Evolutionary conservation across 129 eudicot species (phyloP), one percentile per base, ranked within the genome.

Genomic region (Kitagawia praeruptora): DNA sequence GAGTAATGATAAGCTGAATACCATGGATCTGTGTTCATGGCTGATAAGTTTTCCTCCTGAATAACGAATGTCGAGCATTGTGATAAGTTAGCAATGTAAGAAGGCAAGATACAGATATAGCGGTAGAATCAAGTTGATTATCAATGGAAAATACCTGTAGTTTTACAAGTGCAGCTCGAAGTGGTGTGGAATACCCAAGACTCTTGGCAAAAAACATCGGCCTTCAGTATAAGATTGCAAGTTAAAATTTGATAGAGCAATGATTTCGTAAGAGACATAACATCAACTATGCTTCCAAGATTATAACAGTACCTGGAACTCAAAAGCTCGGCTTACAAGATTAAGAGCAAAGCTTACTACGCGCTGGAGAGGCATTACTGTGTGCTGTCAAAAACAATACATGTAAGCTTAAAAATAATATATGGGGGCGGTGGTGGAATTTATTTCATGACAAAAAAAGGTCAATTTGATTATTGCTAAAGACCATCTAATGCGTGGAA

Each of bases 1-100:
- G 98, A 95, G 80, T 92, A 95, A 81, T 95, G 97, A 71, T 95
- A 95, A 15, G 97, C 91, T 0, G 98, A 95, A 81, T 95, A 95
- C 97, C 96, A 95, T 34, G 97, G 97, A 86, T 95, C 98, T 1
- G 97, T 95, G 83, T 95, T 95, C 97, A 95, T 92, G 18, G 94
- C 91, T 45, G 97, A 92, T 75, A 95, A 80, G 45, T 95, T 95
- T 84, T 95, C 98, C 72, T 95, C 98, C 98, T 95, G 89, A 37
- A 31, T 47, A 34, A 75, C 49, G 11, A 70, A 25, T 74, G 47
- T 23, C 2, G 25, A 21, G 25, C 49, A 25, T 67, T 31, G 73
- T 40, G 15, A 71, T 8, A 9, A n/a, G 23, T 44, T 1, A 42
- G 69, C 31, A n/a, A n/a, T 21, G 38, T 21, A 44, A 44, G 2